Base-by-base conservation (phyloP, 164 flowering plant species). In the Vitis rupestris region DNA sequence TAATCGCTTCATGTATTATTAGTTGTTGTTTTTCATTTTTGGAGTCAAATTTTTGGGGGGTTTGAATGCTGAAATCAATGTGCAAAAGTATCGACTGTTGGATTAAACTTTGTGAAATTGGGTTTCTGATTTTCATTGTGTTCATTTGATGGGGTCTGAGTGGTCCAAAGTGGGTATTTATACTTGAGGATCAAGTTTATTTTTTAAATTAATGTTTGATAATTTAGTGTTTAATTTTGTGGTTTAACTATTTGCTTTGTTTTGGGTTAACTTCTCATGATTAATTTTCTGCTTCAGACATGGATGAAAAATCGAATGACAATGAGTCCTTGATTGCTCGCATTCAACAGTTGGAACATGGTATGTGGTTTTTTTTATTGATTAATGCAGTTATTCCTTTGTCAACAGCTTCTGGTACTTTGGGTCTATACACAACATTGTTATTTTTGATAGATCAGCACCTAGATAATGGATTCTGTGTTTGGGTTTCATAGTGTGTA, bases 271-370 rank as follows among this genome's bases (percentile, higher is more conserved):
- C 44, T 6, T 37, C 7, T 37, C 7, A 7, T 23, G 57, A 64
- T 4, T 3, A 50, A 0, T 17, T 16, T 10, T 64, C 9, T 64
- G 44, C 56, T 50, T 59, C 74, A 69, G 76, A 59, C 14, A 84
- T 86, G 90, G 90, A 79, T 10, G 78, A 62, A 11, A 71, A 59
- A 48, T 63, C 47, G 50, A 61, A 44, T 11, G 82, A 80, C 19
- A 76, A 70, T 0, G 81, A 76, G 59, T 63, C 75, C 9, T 79
- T 84, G 66, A 8, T 72, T 50, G 83, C 75, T 69, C 88, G 85
- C 11, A 71, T 87, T 50, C 78, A 76, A 48, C 85, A 83, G 60
- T 48, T 87, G 62, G 88, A 87, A 68, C 78, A 73, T 10, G 90
- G 90, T 84, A 75, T 56, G 75, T 65, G 23, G 37, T 66, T 30